phyloP scores from a whole-genome alignment of 2,329 filamentous ascomycete genomes.

The Colletotrichum spinosum region DNA sequence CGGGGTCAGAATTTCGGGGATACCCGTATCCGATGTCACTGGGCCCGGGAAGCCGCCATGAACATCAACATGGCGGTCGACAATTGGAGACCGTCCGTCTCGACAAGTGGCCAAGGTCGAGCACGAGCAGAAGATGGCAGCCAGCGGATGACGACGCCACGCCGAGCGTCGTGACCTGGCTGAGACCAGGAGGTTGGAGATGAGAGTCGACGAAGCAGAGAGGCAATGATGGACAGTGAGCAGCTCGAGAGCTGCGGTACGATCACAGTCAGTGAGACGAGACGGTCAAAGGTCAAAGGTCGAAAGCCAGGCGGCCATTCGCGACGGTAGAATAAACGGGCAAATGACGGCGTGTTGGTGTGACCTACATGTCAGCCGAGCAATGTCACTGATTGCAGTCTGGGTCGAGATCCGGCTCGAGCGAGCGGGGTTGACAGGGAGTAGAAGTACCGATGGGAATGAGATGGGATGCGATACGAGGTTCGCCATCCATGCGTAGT shows the following conservation, averaged over 20 bases:
- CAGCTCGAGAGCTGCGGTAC: too few species aligned
- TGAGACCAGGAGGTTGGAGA: not conserved
- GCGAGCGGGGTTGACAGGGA: not conserved
- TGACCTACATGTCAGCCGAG: not conserved
- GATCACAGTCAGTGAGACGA: constrained; percentile 2
- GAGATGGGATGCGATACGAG: constrained; percentile 23
- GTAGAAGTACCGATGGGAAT: not conserved
- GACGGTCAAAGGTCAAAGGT: constrained; percentile 14
- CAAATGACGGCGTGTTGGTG: constrained; percentile 8
- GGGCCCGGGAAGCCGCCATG: not conserved
- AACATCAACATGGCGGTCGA: not conserved
- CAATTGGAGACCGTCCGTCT: constrained; percentile 23
- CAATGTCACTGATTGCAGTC: not conserved
- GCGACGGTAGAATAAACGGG: not conserved
- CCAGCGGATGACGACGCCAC: constrained; percentile 1
- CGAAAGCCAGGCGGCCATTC: constrained; percentile 21
- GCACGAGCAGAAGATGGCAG: not conserved
- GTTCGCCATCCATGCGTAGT: not conserved
- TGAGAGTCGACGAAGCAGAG: not conserved
- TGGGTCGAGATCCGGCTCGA: too few species aligned
- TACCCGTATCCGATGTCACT: too few species aligned
- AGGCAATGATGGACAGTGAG: too few species aligned
- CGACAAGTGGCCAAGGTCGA: constrained; percentile 13
- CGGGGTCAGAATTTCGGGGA: too few species aligned
- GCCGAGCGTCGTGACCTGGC: not conserved